A percentile compares a stretch with the other conserved stretches of the same genome.
These are phyloP conservation scores for Circinella umbellata DNA, from an alignment of 371 early-diverging fungal species.

Conservation along the genomic window DNA sequence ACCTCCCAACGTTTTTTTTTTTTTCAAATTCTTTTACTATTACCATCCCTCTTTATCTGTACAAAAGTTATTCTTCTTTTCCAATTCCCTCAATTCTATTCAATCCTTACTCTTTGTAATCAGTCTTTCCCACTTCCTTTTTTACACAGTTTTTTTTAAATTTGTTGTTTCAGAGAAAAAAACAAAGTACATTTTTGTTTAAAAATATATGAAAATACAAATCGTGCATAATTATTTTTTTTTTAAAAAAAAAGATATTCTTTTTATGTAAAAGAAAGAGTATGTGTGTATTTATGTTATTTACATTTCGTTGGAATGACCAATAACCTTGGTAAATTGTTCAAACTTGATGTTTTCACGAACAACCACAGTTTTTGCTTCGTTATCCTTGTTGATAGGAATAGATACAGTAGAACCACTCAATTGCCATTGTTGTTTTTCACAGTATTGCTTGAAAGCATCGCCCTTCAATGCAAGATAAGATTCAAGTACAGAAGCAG, in stretches of 20 bases:
- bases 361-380: constrained; percentile 82
- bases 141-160: too few relatives aligned
- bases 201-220: neutral
- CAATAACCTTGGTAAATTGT: constrained; percentile 72
- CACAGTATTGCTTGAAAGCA: constrained; percentile 65
- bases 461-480: constrained; percentile 76
- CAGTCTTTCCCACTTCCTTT: too few relatives aligned
- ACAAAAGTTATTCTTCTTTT: neutral
- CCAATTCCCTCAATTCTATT: neutral
- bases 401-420: constrained; percentile 68
- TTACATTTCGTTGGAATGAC: constrained; percentile 70
- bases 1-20: neutral
- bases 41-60: neutral
- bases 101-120: too few relatives aligned
- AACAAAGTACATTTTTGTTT: neutral
- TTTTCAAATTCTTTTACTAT: neutral
- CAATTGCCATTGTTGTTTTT: constrained; percentile 71
- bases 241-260: neutral
- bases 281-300: neutral
- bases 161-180: too few relatives aligned
- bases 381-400: constrained; percentile 82
- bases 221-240: neutral
- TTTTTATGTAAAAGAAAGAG: neutral
- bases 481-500: constrained; percentile 51
- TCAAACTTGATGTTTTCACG: constrained; percentile 90